Evolutionary conservation across 1,139 yeast genomes (phyloP).

Genomic region (Candida buenavistaensis): DNA sequence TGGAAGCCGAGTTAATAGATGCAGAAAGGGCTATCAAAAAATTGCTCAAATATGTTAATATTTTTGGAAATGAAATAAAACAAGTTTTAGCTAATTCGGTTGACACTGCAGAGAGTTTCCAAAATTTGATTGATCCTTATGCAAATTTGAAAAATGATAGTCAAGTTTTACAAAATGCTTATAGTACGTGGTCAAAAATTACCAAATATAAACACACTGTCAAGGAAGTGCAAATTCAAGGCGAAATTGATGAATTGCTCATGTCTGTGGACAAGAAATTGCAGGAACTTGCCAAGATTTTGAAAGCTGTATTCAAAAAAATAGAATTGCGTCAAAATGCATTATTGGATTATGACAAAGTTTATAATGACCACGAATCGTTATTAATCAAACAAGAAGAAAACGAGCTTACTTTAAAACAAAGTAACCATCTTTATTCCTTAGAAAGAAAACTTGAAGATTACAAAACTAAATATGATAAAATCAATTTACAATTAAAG

Average conservation of each 20-base stretch:
- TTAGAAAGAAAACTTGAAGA: conserved; percentile 34
- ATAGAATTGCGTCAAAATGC: conserved; percentile 31
- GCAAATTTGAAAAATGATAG: conserved; percentile 16
- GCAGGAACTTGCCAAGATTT: conserved; percentile 19
- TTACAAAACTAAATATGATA: conserved; percentile 26
- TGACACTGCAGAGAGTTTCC: conserved; percentile 19
- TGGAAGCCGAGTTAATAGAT: conserved; percentile 16
- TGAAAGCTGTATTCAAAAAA: conserved; percentile 26
- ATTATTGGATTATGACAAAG: conserved; percentile 37
- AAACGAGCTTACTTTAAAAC: conserved; percentile 27
- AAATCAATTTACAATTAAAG: conserved; percentile 32
- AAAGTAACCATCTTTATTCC: conserved; percentile 27
- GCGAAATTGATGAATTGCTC: conserved; percentile 8
- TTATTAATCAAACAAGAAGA: conserved; percentile 24
- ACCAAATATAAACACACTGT: conserved; percentile 11
- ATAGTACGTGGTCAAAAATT: conserved; percentile 12
- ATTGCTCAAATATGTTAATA: conserved; percentile 4
- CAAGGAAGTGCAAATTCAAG: conserved; percentile 7
- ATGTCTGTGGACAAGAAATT: conserved; percentile 17
- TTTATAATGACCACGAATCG: conserved; percentile 24
- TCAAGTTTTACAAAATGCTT: conserved; percentile 9
- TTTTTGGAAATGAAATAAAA: conserved; percentile 14
- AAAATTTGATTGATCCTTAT: conserved; percentile 29
- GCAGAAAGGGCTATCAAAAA: conserved; percentile 7
- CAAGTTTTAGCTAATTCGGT: conserved; percentile 19